Base-by-base conservation (phyloP, 2,329 filamentous ascomycete genomes). In the Phialophora expanda region DNA sequence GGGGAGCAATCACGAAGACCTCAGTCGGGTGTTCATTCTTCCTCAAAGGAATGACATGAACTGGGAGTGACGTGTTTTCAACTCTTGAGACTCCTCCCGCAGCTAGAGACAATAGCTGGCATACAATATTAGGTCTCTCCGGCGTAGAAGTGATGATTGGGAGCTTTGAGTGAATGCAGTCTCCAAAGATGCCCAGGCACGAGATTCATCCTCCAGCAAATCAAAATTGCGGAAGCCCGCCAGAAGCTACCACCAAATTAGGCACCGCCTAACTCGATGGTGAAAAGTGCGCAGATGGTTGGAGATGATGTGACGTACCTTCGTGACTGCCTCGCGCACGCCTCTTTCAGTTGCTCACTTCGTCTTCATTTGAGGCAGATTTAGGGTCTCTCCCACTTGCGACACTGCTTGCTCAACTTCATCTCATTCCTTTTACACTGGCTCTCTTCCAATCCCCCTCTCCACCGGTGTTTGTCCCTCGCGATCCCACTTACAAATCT, bases 391-490 rank as follows among this genome's bases (percentile, higher is more conserved):
- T 50, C 9, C 22, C n/a, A 50, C 46, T 50, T 50, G 46, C n/a
- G 22, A 50, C 8, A 51, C 24, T 3, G 4, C 22, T 51, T 51
- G 48, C 48, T 28, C 24, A 14, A 17, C 6, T 14, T 26, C 17
- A 24, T 46, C 24, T n/a, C 17, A 17, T 50, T 48, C n/a, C 2
- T 34, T 22, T 34, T 32, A 20, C 61, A 32, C 46, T 65, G 61
- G 38, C 56, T 24, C 9, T 61, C 63, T 71, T 64, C 69, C 70
- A 11, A 63, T 14, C 7, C 48, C 44, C 20, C 22, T 44, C 38
- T 65, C 14, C 17, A 24, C 9, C 28, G 11, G 28, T 20, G 14
- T 44, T 44, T 7, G 38, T n/a, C 2, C 38, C 38, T 44, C 32
- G 38, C 7, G 14, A n/a, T 8, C 38, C 38, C n/a, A 17, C 17